A percentile compares a stretch with the other conserved stretches of the same genome.
Conservation (phyloP, 345 rosid species). For the Sonneratia caseolaris region DNA sequence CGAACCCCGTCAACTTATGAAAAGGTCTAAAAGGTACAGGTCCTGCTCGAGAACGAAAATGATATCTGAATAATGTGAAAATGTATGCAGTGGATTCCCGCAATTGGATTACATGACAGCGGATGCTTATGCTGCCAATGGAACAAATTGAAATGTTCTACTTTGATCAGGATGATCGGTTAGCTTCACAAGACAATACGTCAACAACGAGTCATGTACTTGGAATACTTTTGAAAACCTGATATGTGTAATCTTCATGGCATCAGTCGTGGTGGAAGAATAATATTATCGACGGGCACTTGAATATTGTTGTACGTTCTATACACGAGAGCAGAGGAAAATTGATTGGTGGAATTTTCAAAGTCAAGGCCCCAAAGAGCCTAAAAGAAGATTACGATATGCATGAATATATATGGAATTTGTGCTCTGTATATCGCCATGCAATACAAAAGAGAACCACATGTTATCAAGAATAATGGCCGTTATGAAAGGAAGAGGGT, state of each 20-base stretch:
- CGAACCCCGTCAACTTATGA: too few relatives aligned
- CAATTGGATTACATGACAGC: neutral
- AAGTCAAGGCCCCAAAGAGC: neutral
- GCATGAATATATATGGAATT: neutral
- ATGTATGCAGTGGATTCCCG: neutral
- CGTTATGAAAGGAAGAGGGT: too few relatives aligned
- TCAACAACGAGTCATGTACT: too few relatives aligned
- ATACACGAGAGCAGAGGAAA: neutral
- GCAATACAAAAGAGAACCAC: too few relatives aligned
- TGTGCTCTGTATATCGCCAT: neutral
- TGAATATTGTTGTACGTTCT: neutral
- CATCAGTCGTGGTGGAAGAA: neutral
- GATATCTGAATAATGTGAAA: neutral
- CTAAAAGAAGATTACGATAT: neutral
- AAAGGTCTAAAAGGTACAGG: too few relatives aligned
- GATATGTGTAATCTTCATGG: neutral
- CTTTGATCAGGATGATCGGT: neutral
- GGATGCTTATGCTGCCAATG: constrained; percentile 1
- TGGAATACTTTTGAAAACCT: too few relatives aligned
- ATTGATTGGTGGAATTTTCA: neutral
- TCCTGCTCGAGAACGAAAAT: too few relatives aligned
- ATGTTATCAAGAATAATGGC: too few relatives aligned
- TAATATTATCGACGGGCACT: neutral
- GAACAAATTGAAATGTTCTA: neutral
- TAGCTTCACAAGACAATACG: neutral